Conservation (phyloP, 2,329 filamentous ascomycete species). For the Madurella fahalii region DNA sequence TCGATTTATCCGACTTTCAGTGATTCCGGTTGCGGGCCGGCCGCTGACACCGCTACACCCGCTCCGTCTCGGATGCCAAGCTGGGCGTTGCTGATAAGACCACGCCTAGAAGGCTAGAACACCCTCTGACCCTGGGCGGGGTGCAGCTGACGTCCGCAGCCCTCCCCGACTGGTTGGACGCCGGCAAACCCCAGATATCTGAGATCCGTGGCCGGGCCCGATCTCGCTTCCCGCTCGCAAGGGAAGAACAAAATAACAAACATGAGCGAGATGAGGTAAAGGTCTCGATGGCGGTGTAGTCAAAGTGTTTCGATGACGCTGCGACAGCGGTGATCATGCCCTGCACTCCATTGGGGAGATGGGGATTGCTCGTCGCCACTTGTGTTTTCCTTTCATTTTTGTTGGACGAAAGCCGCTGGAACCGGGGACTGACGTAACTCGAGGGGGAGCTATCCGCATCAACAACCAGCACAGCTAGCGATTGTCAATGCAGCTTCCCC, state of each 20-base stretch:
- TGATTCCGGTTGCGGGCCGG: too few relatives aligned
- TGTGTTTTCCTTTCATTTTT: neutral
- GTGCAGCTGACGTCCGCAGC: conserved; percentile 1
- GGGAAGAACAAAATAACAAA: too few relatives aligned
- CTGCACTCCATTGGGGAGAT: too few relatives aligned
- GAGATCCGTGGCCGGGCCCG: neutral
- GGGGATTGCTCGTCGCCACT: too few relatives aligned
- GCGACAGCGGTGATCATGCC: too few relatives aligned
- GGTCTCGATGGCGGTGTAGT: too few relatives aligned
- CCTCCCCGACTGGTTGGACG: conserved; percentile 3
- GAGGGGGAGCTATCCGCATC: neutral
- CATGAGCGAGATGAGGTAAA: too few relatives aligned
- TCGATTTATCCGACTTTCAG: too few relatives aligned
- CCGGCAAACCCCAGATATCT: neutral
- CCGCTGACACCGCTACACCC: too few relatives aligned
- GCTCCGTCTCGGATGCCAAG: too few relatives aligned
- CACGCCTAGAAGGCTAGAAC: conserved; percentile 3
- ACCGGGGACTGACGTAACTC: conserved; percentile 9
- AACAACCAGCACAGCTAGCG: neutral
- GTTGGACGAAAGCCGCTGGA: neutral
- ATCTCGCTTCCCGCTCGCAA: neutral
- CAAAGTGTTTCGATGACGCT: too few relatives aligned
- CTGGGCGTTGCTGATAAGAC: conserved; percentile 1
- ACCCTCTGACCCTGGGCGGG: neutral
- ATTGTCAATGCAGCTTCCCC: conserved; percentile 12